Percentiles rank a stretch among this genome's conserved stretches.
Evolutionary conservation across 441 rosid genomes (phyloP).

Genomic region (Eutrema salsugineum): DNA sequence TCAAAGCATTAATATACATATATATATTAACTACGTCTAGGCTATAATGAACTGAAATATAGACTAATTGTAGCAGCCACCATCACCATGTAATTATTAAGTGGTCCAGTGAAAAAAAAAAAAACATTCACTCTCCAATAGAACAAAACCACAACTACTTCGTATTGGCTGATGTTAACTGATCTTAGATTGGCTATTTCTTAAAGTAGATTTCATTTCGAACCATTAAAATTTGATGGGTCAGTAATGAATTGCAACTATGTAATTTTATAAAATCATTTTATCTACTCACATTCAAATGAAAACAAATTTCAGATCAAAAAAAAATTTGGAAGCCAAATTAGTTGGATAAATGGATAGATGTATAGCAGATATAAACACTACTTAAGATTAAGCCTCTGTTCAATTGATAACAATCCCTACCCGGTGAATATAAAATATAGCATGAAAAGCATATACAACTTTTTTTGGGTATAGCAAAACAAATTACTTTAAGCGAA

Average conservation of each 20-base stretch:
- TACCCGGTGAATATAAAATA: not conserved
- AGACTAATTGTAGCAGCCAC: conserved; percentile 2
- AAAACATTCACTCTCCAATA: conserved; percentile 2
- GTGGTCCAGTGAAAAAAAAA: conserved; percentile 11
- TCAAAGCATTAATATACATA: not conserved
- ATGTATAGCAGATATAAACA: not conserved
- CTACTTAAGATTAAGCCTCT: not conserved
- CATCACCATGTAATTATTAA: not conserved
- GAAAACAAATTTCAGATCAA: too few species aligned
- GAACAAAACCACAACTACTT: not conserved
- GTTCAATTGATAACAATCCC: not conserved
- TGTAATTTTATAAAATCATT: not conserved
- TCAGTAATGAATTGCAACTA: not conserved
- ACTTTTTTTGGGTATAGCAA: not conserved
- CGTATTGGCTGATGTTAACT: conserved; percentile 2
- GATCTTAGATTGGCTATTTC: not conserved
- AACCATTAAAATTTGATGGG: not conserved
- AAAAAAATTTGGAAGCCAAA: not conserved
- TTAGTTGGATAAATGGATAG: not conserved
- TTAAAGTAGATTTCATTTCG: not conserved
- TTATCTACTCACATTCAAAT: not conserved
- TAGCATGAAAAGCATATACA: not conserved
- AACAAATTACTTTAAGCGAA: not conserved
- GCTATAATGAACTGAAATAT: conserved; percentile 3
- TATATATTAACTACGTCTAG: not conserved